These are phyloP conservation scores for Lojkania enalia DNA, from an alignment of 2,329 filamentous ascomycete genomes.

Conservation along the genomic window DNA sequence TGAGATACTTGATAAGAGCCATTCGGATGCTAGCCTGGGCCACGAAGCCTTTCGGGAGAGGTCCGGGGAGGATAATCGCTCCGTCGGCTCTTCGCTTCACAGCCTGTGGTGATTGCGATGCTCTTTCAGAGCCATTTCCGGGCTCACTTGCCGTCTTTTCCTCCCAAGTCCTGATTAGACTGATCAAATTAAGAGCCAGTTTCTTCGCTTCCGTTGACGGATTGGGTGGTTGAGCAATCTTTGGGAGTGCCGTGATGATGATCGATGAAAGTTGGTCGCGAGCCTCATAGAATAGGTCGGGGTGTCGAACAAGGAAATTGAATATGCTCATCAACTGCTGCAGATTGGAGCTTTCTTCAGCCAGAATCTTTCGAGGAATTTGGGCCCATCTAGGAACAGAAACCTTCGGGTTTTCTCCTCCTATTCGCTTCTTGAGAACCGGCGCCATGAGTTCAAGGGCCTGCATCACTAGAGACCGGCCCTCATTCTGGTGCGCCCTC, in stretches of 20 bases:
- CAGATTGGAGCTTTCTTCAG: slow-evolving; percentile 91
- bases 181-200: slow-evolving; percentile 86
- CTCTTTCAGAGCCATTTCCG: slow-evolving; percentile 38
- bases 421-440: slow-evolving; percentile 83
- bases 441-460: slow-evolving; percentile 94
- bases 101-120: slow-evolving; percentile 69
- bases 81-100: slow-evolving; percentile 76
- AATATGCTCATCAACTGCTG: slow-evolving; percentile 98
- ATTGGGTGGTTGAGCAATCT: slow-evolving; percentile 81
- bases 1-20: slow-evolving; percentile 90
- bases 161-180: slow-evolving; percentile 91
- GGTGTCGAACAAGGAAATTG: slow-evolving; percentile 91
- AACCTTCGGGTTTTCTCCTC: slow-evolving; percentile 68
- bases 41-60: slow-evolving; percentile 51
- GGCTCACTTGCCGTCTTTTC: slow-evolving; percentile 74
- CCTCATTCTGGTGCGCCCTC: slow-evolving; percentile 93
- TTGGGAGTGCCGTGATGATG: slow-evolving; percentile 85
- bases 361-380: slow-evolving; percentile 84
- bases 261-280: slow-evolving; percentile 87
- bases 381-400: slow-evolving; percentile 76
- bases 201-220: slow-evolving; percentile 91
- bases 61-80: slow-evolving; percentile 58
- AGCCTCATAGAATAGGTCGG: slow-evolving; percentile 91
- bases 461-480: slow-evolving; percentile 87
- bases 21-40: slow-evolving; percentile 62